These are phyloP conservation scores for Tympanopsis confertula DNA, from an alignment of 2,329 filamentous ascomycete species.

Conservation along the genomic window DNA sequence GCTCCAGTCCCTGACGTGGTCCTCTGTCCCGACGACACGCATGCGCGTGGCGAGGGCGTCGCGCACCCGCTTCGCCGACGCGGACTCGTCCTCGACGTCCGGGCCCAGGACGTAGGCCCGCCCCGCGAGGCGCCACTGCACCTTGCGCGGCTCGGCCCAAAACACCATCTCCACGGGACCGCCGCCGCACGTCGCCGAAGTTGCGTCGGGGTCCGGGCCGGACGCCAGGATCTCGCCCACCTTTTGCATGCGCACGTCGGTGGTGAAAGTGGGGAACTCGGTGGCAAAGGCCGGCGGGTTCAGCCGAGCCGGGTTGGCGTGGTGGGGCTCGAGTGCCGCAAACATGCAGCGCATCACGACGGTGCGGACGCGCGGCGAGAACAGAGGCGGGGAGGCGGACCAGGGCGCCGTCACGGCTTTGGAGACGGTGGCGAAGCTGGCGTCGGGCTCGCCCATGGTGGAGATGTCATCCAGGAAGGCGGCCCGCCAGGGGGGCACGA, in stretches of 20 bases:
- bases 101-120: constrained; percentile 63
- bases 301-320: constrained; percentile 57
- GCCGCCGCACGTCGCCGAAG: constrained; percentile 44
- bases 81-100: constrained; percentile 49
- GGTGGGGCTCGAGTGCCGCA: constrained; percentile 59
- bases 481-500: background rate
- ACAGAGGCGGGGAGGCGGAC: constrained; percentile 23
- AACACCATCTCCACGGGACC: constrained; percentile 71
- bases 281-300: constrained; percentile 65
- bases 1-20: constrained; percentile 45
- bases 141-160: constrained; percentile 60
- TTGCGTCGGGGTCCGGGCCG: constrained; percentile 24
- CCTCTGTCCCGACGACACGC: constrained; percentile 31
- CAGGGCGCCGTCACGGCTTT: constrained; percentile 9
- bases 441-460: constrained; percentile 32
- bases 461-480: constrained; percentile 19
- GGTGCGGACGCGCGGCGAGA: constrained; percentile 52
- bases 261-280: constrained; percentile 74
- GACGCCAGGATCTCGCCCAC: constrained; percentile 54
- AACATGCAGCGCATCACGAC: constrained; percentile 83
- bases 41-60: constrained; percentile 50
- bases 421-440: constrained; percentile 36
- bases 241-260: constrained; percentile 81
- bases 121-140: constrained; percentile 79
- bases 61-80: constrained; percentile 45